Conservation (phyloP, 768 basidiomycete species). For the Phanerodontia chrysosporium region DNA sequence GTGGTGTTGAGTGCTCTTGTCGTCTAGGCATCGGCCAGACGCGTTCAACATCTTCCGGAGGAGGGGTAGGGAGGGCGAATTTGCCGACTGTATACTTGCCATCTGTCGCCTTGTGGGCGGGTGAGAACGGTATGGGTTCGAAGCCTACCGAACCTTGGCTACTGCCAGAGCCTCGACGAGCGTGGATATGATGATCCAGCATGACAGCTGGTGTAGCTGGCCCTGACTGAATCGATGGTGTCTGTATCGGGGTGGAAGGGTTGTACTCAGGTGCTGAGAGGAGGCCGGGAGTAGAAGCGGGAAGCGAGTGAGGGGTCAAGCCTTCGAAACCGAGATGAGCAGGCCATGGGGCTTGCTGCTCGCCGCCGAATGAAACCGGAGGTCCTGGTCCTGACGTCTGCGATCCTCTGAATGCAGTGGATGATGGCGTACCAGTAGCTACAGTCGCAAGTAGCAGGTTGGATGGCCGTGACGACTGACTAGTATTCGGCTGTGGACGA, state of each 20-base stretch:
- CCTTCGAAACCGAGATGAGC: slow-evolving; percentile 13
- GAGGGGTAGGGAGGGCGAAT: slow-evolving; percentile 64
- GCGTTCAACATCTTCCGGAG: slow-evolving; percentile 38
- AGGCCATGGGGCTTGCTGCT: slow-evolving; percentile 18
- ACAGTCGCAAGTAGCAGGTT: slow-evolving; percentile 25
- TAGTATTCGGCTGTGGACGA: slow-evolving; percentile 35
- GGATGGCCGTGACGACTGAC: slow-evolving; percentile 17
- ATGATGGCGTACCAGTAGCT: slow-evolving; percentile 29
- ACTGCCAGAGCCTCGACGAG: slow-evolving; percentile 18
- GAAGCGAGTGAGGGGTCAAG: slow-evolving; percentile 16
- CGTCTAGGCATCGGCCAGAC: background rate
- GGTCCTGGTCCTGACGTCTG: slow-evolving; percentile 23
- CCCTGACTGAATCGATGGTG: slow-evolving; percentile 41
- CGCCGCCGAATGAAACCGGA: slow-evolving; percentile 21
- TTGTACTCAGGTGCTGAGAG: slow-evolving; percentile 36
- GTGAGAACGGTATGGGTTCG: slow-evolving; percentile 72
- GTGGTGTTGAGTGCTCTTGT: background rate
- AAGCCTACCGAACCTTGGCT: slow-evolving; percentile 36
- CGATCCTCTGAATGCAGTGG: slow-evolving; percentile 17
- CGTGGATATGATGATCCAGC: slow-evolving; percentile 24
- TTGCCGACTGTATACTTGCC: slow-evolving; percentile 75
- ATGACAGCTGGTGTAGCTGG: slow-evolving; percentile 53
- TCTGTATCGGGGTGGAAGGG: slow-evolving; percentile 49
- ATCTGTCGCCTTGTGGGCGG: slow-evolving; percentile 57
- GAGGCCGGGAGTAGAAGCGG: slow-evolving; percentile 11